Evolutionary conservation across 148 eudicot species (phyloP), one percentile per base, ranked within the genome.

Genomic region (Polygonum aviculare): DNA sequence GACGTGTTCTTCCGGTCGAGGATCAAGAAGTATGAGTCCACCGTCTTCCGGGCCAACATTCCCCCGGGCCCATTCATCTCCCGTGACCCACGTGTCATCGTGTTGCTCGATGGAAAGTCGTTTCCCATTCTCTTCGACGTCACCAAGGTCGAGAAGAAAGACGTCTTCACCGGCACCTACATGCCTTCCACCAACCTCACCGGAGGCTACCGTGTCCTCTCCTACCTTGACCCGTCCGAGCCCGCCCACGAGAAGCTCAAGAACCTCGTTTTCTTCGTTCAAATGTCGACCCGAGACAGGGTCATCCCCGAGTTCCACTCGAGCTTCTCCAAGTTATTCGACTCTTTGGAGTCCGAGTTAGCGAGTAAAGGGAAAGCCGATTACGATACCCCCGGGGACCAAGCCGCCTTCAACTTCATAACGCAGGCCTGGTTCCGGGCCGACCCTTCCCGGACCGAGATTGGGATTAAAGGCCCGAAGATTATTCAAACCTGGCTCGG

Each of bases 11-110:
- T 91, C 81, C 78, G 40, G 41, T 71, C 86, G 48, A 80, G 88
- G 41, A 81, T 90, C 60, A 41, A 84, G 14, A 87, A 87, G 39
- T 69, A 90, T 77, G 74, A 87, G n/a, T 90, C 94, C 60, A 86
- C 94, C 3, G 80, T 92, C 2, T 92, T 87, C 19, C 78, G 92
- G 21, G 79, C 82, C 39, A 92, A 92, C 78, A 88, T 92, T 87
- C 94, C 97, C 3, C 97, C 97, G 0, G 94, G 90, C 14, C 93
- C 87, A 2, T 82, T 88, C 65, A 76, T 83, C 54, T 78, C 94
- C 12, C 8, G 65, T 2, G 81, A 92, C 74, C 75, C 94, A 0
- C 80, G 71, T 2, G 97, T 92, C 59, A 73, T 92, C 38, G 86
- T 83, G 10, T 82, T 90, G 33, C 85, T 88, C 12, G 97, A 92